Base-by-base conservation (phyloP, 192 early-diverging fungal genomes). In the Linnemannia elongata region DNA sequence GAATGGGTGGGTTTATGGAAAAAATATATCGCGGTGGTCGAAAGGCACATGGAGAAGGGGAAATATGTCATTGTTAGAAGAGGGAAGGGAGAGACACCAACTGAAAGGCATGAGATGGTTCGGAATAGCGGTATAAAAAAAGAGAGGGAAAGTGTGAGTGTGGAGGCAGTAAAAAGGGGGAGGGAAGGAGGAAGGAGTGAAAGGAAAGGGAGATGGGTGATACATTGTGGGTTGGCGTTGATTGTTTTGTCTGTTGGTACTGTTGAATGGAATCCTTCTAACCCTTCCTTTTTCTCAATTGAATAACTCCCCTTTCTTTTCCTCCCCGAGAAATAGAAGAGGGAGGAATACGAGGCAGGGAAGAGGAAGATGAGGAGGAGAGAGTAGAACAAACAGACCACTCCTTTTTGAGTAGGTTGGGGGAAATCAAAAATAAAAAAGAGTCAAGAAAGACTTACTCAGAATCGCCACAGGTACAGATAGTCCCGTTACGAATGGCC, bases 381-480 rank as follows among this genome's bases (percentile, higher is more conserved):
- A 69, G n/a, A 66, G 33, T 35, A 27, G 63, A 39, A 60, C n/a
- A 79, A 36, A 30, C 3, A 66, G 35, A 17, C n/a, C 49, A 66
- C 30, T 35, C 60, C 60, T 66, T 33, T 10, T 66, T 27, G n/a
- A 13, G 24, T 57, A 1, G 12, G 8, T 60, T 39, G 38, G 3
- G 38, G 12, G 12, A 13, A 45, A 15, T 45, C 44, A 39, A 52
- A 45, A 45, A 57, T 63, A 27, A 41, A 73, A 73, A 73, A 60
- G 44, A 33, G 72, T 44, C 13, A 35, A 42, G 15, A 69, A 60
- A 74, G 42, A 52, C 76, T 75, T 84, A 86, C 84, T 49, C 80
- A 5, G 79, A 69, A 36, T 86, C 84, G n/a, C 84, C 84, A 33
- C 84, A 86, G 8, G 84, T 86, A n/a, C 84, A 86, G 20, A 81